Evolutionary conservation across 1,139 yeast species (phyloP).

Genomic region (Trichomonascaceae sp.): DNA sequence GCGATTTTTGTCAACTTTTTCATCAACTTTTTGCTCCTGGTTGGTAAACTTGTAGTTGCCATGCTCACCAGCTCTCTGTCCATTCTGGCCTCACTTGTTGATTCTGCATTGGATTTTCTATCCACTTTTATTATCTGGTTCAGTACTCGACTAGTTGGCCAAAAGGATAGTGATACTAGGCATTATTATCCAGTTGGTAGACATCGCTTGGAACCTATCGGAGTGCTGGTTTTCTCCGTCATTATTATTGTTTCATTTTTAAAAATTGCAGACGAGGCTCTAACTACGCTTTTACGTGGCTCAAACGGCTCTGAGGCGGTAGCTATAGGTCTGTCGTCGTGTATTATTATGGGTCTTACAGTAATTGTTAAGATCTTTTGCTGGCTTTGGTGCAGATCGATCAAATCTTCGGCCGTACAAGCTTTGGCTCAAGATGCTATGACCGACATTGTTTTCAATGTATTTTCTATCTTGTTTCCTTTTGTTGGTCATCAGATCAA

Average conservation of each 20-base stretch:
- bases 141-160: slow-evolving; percentile 55
- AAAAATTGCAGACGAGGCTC: slow-evolving; percentile 66
- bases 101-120: slow-evolving; percentile 65
- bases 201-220: slow-evolving; percentile 69
- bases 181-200: slow-evolving; percentile 61
- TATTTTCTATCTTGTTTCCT: slow-evolving; percentile 67
- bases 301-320: slow-evolving; percentile 34
- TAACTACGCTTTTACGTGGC: slow-evolving; percentile 28
- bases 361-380: slow-evolving; percentile 55
- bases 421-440: slow-evolving; percentile 79
- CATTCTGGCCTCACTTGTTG: slow-evolving; percentile 71
- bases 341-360: slow-evolving; percentile 56
- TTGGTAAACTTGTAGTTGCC: slow-evolving; percentile 61
- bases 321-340: slow-evolving; percentile 48
- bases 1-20: slow-evolving; percentile 64
- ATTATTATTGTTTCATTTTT: slow-evolving; percentile 65
- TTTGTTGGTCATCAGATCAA: slow-evolving; percentile 46
- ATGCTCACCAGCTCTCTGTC: slow-evolving; percentile 63
- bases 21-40: slow-evolving; percentile 52
- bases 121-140: slow-evolving; percentile 68
- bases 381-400: slow-evolving; percentile 59
- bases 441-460: slow-evolving; percentile 68
- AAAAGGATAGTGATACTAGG: slow-evolving; percentile 44
- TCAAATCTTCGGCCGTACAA: slow-evolving; percentile 62
- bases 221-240: slow-evolving; percentile 66